Percentiles rank a stretch among this genome's conserved stretches.
Conservation (phyloP, 805 yeast genomes). For the Ogataea parapolymorpha region DNA sequence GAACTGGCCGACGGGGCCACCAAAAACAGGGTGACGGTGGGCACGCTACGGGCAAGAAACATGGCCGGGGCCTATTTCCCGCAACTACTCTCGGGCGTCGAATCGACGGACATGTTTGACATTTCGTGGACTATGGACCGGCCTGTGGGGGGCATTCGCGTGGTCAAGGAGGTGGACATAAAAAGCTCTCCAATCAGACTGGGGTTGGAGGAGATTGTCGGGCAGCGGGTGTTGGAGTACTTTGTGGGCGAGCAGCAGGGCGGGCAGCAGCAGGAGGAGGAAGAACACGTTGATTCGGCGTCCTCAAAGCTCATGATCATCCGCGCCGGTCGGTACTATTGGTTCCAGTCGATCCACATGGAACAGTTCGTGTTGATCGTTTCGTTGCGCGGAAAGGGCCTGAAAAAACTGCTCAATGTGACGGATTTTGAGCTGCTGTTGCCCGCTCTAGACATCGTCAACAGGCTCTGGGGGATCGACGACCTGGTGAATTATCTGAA, state of each 20-base stretch:
- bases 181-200: conserved; percentile 63
- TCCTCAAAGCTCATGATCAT: conserved; percentile 48
- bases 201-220: conserved; percentile 69
- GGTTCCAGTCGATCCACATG: conserved; percentile 57
- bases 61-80: conserved; percentile 61
- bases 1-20: conserved; percentile 68
- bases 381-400: conserved; percentile 75
- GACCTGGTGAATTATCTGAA: conserved; percentile 64
- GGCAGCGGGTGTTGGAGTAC: conserved; percentile 60
- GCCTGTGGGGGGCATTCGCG: conserved; percentile 90
- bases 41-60: conserved; percentile 67
- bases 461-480: conserved; percentile 67
- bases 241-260: conserved; percentile 38
- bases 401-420: conserved; percentile 68
- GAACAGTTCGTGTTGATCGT: conserved; percentile 54
- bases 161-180: conserved; percentile 62
- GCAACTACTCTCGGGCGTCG: conserved; percentile 60
- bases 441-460: conserved; percentile 56
- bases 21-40: conserved; percentile 54
- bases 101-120: conserved; percentile 32
- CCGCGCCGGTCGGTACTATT: conserved; percentile 70
- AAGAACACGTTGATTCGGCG: conserved; percentile 2
- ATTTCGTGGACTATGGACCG: conserved; percentile 75
- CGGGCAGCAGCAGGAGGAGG: background rate
- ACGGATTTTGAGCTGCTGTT: conserved; percentile 64